These are phyloP conservation scores for Chalaropsis thielavioides DNA, from an alignment of 2,329 filamentous ascomycete species.

Conservation along the genomic window DNA sequence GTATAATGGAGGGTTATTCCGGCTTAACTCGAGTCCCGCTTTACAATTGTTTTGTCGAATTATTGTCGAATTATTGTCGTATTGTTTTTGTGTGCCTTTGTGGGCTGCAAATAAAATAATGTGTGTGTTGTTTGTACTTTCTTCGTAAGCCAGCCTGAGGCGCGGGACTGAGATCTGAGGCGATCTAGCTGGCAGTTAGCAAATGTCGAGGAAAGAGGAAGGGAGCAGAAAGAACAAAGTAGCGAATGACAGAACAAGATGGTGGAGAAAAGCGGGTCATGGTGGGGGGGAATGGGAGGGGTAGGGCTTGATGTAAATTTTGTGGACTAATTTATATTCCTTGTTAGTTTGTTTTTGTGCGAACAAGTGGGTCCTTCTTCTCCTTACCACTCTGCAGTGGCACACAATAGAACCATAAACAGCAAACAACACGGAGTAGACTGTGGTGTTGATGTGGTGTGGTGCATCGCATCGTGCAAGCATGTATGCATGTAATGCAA, in stretches of 20 bases:
- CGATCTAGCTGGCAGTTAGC: neutral
- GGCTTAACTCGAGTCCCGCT: too few relatives aligned
- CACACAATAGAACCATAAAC: neutral
- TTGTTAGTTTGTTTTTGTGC: neutral
- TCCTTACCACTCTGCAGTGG: neutral
- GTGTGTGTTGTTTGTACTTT: neutral
- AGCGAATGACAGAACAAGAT: neutral
- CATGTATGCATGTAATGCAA: neutral
- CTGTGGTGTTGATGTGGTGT: too few relatives aligned
- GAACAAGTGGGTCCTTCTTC: neutral
- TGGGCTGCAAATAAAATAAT: neutral
- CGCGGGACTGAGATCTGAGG: neutral
- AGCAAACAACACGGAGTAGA: neutral
- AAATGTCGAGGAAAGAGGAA: neutral
- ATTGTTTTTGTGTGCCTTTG: too few relatives aligned
- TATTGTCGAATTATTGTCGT: too few relatives aligned
- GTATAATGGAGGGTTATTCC: neutral
- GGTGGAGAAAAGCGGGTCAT: neutral
- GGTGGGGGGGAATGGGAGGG: neutral
- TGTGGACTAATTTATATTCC: too few relatives aligned
- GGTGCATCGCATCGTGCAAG: neutral
- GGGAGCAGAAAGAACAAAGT: neutral
- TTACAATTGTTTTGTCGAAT: neutral
- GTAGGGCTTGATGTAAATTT: neutral
- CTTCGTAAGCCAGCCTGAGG: neutral